Conservation (phyloP, 192 early-diverging fungal species). For the Gryganskiella cystojenkinii region DNA sequence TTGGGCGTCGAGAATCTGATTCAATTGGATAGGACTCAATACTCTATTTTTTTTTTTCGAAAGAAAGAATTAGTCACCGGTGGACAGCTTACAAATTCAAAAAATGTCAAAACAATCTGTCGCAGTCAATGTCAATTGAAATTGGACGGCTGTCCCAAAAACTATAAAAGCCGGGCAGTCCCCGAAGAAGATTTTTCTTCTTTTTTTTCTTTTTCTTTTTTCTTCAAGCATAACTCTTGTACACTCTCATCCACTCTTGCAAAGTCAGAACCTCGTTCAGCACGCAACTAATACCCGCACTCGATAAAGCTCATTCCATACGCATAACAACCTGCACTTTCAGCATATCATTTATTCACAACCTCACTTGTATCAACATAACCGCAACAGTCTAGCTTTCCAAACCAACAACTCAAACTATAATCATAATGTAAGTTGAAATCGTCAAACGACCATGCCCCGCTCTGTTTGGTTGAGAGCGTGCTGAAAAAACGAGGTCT, state of each 20-base stretch:
- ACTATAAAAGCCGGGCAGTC: not conserved
- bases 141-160: not conserved
- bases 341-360: too few species aligned
- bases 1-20: not conserved
- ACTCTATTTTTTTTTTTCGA: not conserved
- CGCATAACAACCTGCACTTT: too few species aligned
- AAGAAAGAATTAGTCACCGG: constrained; percentile 1
- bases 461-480: not conserved
- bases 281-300: not conserved
- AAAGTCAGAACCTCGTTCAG: not conserved
- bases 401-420: not conserved
- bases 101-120: too few species aligned
- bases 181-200: not conserved
- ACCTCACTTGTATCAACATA: not conserved
- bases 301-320: not conserved
- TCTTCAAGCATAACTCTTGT: not conserved
- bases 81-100: constrained; percentile 21
- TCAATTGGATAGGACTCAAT: not conserved
- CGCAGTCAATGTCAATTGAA: constrained; percentile 10
- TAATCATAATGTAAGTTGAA: constrained; percentile 29
- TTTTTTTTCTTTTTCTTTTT: not conserved
- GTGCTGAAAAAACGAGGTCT: not conserved
- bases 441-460: not conserved
- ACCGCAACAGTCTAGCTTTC: not conserved
- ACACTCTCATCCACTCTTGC: not conserved